Evolutionary conservation across 768 basidiomycete species (phyloP).

Genomic region (Suillus spraguei): DNA sequence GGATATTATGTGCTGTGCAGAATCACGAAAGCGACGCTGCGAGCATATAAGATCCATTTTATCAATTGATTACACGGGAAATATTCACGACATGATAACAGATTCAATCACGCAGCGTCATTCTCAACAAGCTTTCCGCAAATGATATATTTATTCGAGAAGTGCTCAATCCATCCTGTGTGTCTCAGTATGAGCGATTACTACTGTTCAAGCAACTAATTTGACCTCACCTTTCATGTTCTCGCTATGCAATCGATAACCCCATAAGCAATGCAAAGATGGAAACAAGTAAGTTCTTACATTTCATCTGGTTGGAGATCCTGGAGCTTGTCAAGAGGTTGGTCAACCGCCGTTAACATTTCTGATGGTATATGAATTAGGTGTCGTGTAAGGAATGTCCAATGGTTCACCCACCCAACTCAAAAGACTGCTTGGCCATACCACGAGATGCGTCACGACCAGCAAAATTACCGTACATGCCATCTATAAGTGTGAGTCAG

Average conservation of each 20-base stretch:
- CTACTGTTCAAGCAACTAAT: constrained; percentile 5
- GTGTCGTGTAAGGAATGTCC: constrained; percentile 3
- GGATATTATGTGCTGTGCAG: neutral
- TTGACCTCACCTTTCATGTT: constrained; percentile 77
- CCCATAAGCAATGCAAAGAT: neutral
- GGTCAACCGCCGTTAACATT: constrained; percentile 88
- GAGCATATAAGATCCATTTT: neutral
- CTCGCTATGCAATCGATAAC: constrained; percentile 53
- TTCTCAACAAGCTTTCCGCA: constrained; percentile 90
- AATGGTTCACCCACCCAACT: constrained; percentile 59
- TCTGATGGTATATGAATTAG: constrained; percentile 44
- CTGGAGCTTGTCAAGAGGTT: constrained; percentile 80
- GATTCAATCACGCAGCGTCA: constrained; percentile 41
- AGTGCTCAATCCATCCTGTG: constrained; percentile 95
- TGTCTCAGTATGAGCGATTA: constrained; percentile 4
- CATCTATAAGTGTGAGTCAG: constrained; percentile 52
- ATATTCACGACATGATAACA: neutral
- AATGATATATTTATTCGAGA: constrained; percentile 88
- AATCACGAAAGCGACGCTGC: neutral
- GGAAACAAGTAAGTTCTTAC: constrained; percentile 47
- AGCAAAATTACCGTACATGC: constrained; percentile 97
- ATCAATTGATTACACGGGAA: neutral
- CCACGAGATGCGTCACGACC: constrained; percentile 95
- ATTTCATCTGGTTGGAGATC: constrained; percentile 83
- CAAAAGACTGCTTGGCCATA: constrained; percentile 98